Base-by-base conservation (phyloP, 2,329 filamentous ascomycete species). In the Aspergillus sergii region DNA sequence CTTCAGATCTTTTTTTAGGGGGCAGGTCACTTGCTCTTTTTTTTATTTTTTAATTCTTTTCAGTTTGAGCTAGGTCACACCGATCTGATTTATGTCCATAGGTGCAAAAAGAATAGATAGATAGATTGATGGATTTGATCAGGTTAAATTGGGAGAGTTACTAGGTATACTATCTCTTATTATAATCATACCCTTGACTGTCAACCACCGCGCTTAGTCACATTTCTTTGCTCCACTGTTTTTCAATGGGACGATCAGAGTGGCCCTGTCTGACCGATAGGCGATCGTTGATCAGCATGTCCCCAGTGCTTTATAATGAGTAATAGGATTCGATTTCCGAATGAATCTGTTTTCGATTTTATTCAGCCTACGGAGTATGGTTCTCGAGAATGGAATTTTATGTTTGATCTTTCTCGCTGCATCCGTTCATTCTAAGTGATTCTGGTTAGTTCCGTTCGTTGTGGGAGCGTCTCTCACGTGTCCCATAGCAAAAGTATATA, bases 241-340 rank as follows among this genome's bases (percentile, higher is more conserved):
- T 53, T 32, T 23, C 45, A 46, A 62, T 39, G 55, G 46, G 60
- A 53, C 60, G 55, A 58, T 62, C 60, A 50, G 30, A 36, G 55
- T 28, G 60, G 45, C 46, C 46, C 57, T 62, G 45, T 48, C 46
- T 58, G 45, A 48, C 54, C 26, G 45, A 39, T 58, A 51, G 55
- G 54, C 60, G 60, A 62, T 58, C 60, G 60, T 39, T 58, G 60
- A 62, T 62, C 60, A 62, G 45, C 59, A 58, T 53, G 5, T 57
- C 12, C 54, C 55, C 28, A 55, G 21, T 51, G 32, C 30, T 30
- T 23, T 26, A 43, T 46, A 32, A 19, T 14, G 23, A 51, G 36
- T 61, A 61, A 51, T 39, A 61, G 57, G 55, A 30, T 53, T 62
- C 55, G 45, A 58, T 61, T 61, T 46, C 30, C 39, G 8, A 41